Percentiles rank a stretch among this genome's conserved stretches.
These are phyloP conservation scores for Eutrema heterophyllum DNA, from an alignment of 345 rosid species.

Conservation along the genomic window DNA sequence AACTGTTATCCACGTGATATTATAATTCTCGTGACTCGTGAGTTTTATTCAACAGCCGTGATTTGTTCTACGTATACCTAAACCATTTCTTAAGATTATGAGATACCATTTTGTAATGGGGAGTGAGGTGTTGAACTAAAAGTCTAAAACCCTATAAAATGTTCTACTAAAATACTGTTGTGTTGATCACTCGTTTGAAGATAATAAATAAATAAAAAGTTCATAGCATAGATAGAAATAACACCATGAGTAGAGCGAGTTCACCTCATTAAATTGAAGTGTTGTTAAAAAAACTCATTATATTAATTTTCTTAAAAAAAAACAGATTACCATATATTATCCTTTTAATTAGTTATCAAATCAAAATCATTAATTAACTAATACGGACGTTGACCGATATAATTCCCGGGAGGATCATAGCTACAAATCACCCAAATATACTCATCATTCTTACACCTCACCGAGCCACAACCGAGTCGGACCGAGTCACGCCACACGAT, in stretches of 20 bases:
- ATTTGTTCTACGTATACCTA: background rate
- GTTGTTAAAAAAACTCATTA: background rate
- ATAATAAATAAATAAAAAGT: too few relatives aligned
- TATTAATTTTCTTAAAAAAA: background rate
- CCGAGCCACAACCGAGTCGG: slow-evolving; percentile 59
- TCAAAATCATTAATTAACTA: slow-evolving; percentile 15
- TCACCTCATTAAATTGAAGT: background rate
- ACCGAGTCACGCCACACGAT: slow-evolving; percentile 56
- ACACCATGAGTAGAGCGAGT: too few relatives aligned
- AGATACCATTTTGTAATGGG: background rate
- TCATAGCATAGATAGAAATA: too few relatives aligned
- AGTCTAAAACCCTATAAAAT: too few relatives aligned
- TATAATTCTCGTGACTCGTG: slow-evolving; percentile 14
- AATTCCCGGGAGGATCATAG: slow-evolving; percentile 58
- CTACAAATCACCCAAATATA: slow-evolving; percentile 49
- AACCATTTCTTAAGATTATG: background rate
- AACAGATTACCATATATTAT: background rate
- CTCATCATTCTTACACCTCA: slow-evolving; percentile 46
- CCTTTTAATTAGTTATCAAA: background rate
- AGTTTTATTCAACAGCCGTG: slow-evolving; percentile 10
- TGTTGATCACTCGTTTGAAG: too few relatives aligned
- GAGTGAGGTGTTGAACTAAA: background rate
- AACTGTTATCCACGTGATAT: slow-evolving; percentile 11
- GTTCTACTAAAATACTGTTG: too few relatives aligned
- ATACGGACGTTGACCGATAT: slow-evolving; percentile 40